Conservation (phyloP, 1,139 yeast species). For the Saccharomyces hybrid region DNA sequence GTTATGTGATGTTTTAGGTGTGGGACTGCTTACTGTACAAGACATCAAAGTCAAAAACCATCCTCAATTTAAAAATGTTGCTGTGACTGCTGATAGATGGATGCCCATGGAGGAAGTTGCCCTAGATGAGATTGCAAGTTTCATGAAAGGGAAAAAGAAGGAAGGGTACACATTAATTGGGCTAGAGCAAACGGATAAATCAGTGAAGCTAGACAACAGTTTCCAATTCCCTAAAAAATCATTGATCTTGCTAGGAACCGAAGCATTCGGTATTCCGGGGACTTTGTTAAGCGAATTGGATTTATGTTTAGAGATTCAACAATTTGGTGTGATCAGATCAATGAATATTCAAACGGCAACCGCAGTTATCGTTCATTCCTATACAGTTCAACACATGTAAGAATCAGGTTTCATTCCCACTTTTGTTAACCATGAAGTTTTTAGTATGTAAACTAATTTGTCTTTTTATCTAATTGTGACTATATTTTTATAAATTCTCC, state of each 20-base stretch:
- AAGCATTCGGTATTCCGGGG: slow-evolving; percentile 89
- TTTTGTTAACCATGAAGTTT: slow-evolving; percentile 28
- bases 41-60: slow-evolving; percentile 56
- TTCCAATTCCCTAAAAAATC: slow-evolving; percentile 73
- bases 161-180: slow-evolving; percentile 87
- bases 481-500: slow-evolving; percentile 5
- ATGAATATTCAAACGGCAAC: slow-evolving; percentile 97
- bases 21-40: slow-evolving; percentile 68
- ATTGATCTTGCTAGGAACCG: slow-evolving; percentile 71
- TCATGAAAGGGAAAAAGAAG: slow-evolving; percentile 53
- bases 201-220: slow-evolving; percentile 56
- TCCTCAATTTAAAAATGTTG: slow-evolving; percentile 74
- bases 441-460: background rate
- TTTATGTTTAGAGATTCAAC: slow-evolving; percentile 83
- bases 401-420: background rate
- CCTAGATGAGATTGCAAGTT: slow-evolving; percentile 45
- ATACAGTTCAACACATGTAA: slow-evolving; percentile 60
- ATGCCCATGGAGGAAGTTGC: slow-evolving; percentile 88
- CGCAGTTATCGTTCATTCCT: slow-evolving; percentile 87
- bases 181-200: slow-evolving; percentile 84
- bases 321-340: slow-evolving; percentile 82
- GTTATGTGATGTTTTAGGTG: slow-evolving; percentile 86
- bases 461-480: background rate
- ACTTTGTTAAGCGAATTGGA: slow-evolving; percentile 74
- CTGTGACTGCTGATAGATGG: slow-evolving; percentile 93